phyloP scores from a whole-genome alignment of 805 yeast species.

The Kazachstania viticola region DNA sequence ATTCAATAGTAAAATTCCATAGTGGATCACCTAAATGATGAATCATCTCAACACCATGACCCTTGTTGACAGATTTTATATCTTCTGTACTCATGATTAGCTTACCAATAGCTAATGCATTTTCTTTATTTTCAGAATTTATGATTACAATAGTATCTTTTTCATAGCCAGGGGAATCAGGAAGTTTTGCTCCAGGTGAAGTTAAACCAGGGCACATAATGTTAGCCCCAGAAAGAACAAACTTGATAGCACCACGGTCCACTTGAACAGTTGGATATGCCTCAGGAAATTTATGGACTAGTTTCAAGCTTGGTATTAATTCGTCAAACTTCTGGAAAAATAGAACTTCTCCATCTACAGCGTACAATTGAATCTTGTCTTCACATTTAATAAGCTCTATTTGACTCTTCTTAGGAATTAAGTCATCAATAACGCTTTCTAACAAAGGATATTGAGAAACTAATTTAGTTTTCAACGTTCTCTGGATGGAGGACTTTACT shows the following conservation, averaged over 20 bases:
- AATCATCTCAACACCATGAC: slow-evolving; percentile 75
- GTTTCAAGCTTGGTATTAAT: slow-evolving; percentile 60
- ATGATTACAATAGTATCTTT: slow-evolving; percentile 66
- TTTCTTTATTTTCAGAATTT: slow-evolving; percentile 87
- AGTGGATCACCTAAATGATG: slow-evolving; percentile 86
- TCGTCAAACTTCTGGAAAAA: slow-evolving; percentile 74
- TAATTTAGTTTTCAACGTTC: slow-evolving; percentile 69
- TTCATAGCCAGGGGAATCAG: slow-evolving; percentile 48
- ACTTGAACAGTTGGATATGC: slow-evolving; percentile 81
- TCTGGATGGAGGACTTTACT: slow-evolving; percentile 87
- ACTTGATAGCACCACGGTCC: slow-evolving; percentile 93
- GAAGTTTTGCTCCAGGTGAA: slow-evolving; percentile 71
- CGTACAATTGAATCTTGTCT: slow-evolving; percentile 71
- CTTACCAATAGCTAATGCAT: slow-evolving; percentile 85
- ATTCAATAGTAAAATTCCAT: slow-evolving; percentile 52
- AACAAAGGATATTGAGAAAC: slow-evolving; percentile 63
- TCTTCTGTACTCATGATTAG: slow-evolving; percentile 82
- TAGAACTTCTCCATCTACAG: slow-evolving; percentile 61
- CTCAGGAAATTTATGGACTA: slow-evolving; percentile 73
- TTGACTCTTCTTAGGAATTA: slow-evolving; percentile 83
- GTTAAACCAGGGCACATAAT: slow-evolving; percentile 96
- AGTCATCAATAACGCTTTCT: slow-evolving; percentile 65
- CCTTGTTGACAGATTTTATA: slow-evolving; percentile 71
- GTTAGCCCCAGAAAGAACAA: slow-evolving; percentile 90
- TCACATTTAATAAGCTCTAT: slow-evolving; percentile 76